Evolutionary conservation across 2,329 filamentous ascomycete genomes (phyloP), one percentile per base, ranked within the genome.

Genomic region (Pleomassaria siparia): DNA sequence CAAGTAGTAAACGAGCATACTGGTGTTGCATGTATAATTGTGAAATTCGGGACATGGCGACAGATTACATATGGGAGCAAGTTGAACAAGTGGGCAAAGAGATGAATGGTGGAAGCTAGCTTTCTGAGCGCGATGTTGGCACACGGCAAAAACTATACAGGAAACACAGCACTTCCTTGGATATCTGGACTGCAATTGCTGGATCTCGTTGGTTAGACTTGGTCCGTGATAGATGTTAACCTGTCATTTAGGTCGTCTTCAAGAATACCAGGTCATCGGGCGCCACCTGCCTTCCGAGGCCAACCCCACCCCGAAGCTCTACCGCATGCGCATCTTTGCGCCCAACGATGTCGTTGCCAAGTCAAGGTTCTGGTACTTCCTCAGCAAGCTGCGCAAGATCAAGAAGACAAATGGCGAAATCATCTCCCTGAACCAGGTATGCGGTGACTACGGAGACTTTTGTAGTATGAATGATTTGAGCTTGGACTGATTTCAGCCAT

Each of bases 371-470:
- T 99, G 95, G 95, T 99, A 99, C 86, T 99, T 99, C 86, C 82
- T 99, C 78, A 90, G 91, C 80, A 95, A 95, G 84, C 85, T 99
- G 73, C 87, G 89, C 76, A 99, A 99, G 87, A 91, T 99, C 83
- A 99, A 99, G 91, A 99, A 99, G 90, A 88, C 92, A 75, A 97
- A 95, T 75, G 94, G 94, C 78, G 94, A 99, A 87, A 96, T 99
- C 74, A 91, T 99, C 76, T 88, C 84, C 78, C 79, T 97, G 80
- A 97, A 97, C 83, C 82, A 87, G 82, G 92, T 96, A 86, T 72
- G 87, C 81, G 29, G 11, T 15, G 15, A n/a, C 24, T n/a, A n/a
- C n/a, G n/a, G n/a, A n/a, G n/a, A n/a, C n/a, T n/a, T n/a, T 22
- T 20, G 13, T 12, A 21, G 13, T 33, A 25, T 25, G 6, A 28